These are phyloP conservation scores for Gypsophila paniculata DNA, from an alignment of 179 eudicot species.

Conservation along the genomic window DNA sequence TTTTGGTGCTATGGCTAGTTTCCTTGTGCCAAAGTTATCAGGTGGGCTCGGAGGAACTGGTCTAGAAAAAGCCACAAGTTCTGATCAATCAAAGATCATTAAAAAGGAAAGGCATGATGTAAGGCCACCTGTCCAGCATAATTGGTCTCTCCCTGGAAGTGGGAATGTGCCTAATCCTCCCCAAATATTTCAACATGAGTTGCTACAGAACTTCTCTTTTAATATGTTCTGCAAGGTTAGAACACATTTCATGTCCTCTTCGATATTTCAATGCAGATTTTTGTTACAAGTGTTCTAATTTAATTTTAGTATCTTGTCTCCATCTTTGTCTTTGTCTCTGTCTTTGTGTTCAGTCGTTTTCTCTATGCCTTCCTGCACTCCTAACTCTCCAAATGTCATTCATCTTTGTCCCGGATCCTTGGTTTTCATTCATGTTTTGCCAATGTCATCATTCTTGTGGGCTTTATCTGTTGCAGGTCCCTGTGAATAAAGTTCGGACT, in stretches of 20 bases:
- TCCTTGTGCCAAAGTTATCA: slow-evolving; percentile 89
- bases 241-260: slow-evolving; percentile 13
- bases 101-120: slow-evolving; percentile 87
- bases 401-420: background rate
- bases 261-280: background rate
- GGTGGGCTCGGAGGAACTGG: slow-evolving; percentile 69
- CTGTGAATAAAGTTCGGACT: slow-evolving; percentile 80
- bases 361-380: background rate
- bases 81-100: slow-evolving; percentile 56
- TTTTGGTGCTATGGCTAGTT: slow-evolving; percentile 97
- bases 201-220: slow-evolving; percentile 89
- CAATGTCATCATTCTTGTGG: background rate
- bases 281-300: background rate
- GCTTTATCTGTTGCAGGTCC: slow-evolving; percentile 56
- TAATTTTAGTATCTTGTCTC: background rate
- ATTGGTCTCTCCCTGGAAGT: slow-evolving; percentile 84
- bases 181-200: slow-evolving; percentile 95
- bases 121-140: slow-evolving; percentile 91
- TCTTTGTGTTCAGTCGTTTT: slow-evolving; percentile 5
- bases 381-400: background rate
- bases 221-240: slow-evolving; percentile 98
- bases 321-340: background rate
- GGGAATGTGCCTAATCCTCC: slow-evolving; percentile 53
- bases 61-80: slow-evolving; percentile 52
- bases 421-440: background rate